phyloP scores from a whole-genome alignment of 2,329 filamentous ascomycete species.

The Malbranchea cinnamomea region DNA sequence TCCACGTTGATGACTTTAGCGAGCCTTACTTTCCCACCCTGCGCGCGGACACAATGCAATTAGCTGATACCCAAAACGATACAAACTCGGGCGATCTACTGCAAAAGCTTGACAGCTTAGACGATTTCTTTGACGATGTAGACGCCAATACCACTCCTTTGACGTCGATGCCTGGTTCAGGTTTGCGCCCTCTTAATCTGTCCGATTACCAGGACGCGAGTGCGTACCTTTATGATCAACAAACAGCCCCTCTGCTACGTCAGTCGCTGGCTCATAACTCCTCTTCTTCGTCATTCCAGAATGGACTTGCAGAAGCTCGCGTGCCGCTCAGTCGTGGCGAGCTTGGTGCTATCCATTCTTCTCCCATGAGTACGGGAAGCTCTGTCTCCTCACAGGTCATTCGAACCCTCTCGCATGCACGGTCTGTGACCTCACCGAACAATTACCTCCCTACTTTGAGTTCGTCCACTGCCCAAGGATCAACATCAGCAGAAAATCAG shows the following conservation, averaged over 20 bases:
- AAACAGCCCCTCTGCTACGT: constrained; percentile 77
- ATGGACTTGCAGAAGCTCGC: constrained; percentile 63
- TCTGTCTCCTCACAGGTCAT: constrained; percentile 20
- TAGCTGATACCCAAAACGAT: constrained; percentile 50
- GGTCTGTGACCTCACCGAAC: constrained; percentile 71
- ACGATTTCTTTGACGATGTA: constrained; percentile 65
- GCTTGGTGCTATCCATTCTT: constrained; percentile 41
- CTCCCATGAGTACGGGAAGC: constrained; percentile 34
- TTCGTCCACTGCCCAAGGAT: constrained; percentile 13
- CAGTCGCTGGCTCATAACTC: constrained; percentile 62
- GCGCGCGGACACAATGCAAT: constrained; percentile 82
- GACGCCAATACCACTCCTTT: constrained; percentile 45
- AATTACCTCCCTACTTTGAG: constrained; percentile 31
- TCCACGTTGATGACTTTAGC: constrained; percentile 75
- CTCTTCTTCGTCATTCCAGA: constrained; percentile 65
- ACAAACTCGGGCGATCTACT: constrained; percentile 71
- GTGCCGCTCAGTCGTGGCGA: constrained; percentile 42
- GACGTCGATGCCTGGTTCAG: constrained; percentile 20
- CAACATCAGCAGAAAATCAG: constrained; percentile 8
- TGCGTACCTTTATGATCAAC: constrained; percentile 79
- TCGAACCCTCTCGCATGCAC: constrained; percentile 58
- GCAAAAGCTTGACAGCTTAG: constrained; percentile 59
- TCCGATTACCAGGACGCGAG: constrained; percentile 55
- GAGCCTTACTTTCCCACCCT: constrained; percentile 61
- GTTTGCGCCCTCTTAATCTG: constrained; percentile 33